Percentiles rank a stretch among this genome's conserved stretches.
phyloP scores from a whole-genome alignment of 108 stramenopile species.

The Mediolabrus comicus region DNA sequence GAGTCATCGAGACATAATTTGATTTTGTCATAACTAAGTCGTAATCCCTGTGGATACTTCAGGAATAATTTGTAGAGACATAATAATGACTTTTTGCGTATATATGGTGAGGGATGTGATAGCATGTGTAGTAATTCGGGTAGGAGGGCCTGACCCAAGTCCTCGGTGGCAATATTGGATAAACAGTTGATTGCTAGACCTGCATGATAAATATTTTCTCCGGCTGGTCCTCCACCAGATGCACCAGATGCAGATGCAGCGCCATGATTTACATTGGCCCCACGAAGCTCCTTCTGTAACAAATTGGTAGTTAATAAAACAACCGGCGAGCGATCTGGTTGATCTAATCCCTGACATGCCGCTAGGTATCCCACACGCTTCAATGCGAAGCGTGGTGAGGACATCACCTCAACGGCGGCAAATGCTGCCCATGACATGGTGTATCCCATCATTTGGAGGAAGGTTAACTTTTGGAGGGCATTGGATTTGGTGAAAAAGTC shows the following conservation, averaged over 20 bases:
- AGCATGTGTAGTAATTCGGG: slow-evolving; percentile 87
- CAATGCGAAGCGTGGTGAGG: slow-evolving; percentile 89
- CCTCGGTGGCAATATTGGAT: slow-evolving; percentile 95
- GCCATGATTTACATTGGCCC: slow-evolving; percentile 54
- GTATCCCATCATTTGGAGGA: slow-evolving; percentile 98
- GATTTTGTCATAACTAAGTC: slow-evolving; percentile 92
- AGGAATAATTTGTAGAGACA: slow-evolving; percentile 97
- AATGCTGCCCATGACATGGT: slow-evolving; percentile 97
- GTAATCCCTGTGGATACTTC: slow-evolving; percentile 98
- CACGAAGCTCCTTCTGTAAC: slow-evolving; percentile 93
- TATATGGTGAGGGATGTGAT: slow-evolving; percentile 87
- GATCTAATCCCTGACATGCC: slow-evolving; percentile 92
- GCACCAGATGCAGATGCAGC: too few species aligned
- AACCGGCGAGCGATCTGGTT: slow-evolving; percentile 89
- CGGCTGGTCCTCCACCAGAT: slow-evolving; percentile 10
- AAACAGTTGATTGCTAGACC: slow-evolving; percentile 97
- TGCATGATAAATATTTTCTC: slow-evolving; percentile 87
- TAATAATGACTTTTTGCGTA: slow-evolving; percentile 96
- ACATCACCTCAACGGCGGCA: slow-evolving; percentile 94
- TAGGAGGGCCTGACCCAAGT: slow-evolving; percentile 90
- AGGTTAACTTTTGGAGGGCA: slow-evolving; percentile 96
- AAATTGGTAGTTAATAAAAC: slow-evolving; percentile 96
- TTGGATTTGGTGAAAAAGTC: slow-evolving; percentile 93
- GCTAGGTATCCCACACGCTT: slow-evolving; percentile 96
- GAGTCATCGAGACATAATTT: slow-evolving; percentile 89